Base-by-base conservation (phyloP, 1,139 yeast genomes). In the Eremothecium coryli region DNA sequence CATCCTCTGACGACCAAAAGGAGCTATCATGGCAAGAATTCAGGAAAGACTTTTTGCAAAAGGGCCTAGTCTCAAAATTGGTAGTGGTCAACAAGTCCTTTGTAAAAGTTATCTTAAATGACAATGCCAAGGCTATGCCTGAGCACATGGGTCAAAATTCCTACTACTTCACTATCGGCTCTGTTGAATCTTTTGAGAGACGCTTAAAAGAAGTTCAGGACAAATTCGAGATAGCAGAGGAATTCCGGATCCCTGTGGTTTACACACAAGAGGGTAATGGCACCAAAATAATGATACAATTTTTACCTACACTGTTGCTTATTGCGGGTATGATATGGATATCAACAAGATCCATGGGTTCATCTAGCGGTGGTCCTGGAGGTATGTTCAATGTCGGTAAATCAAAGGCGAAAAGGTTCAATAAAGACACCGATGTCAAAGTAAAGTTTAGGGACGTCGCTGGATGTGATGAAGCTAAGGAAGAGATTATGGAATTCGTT, bases 401-500 rank as follows among this genome's bases (percentile, higher is more conserved):
- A 52, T 73, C 79, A 6, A 78, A 76, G 47, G 86, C 86, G 2
- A 77, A 76, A 50, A 63, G 72, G 39, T 79, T 79, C 54, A 78
- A 79, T 50, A 77, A 74, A 41, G 86, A 79, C 45, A 73, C 76
- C 4, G 81, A 76, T 37, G 79, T 78, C 2, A 77, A 78, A 49
- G 71, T 79, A 31, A 77, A 74, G 49, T 81, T 81, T 50, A 75
- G 76, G 44, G 90, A 80, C 54, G 90, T 81, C 37, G 93, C 93
- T 2, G 93, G 93, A 21, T 76, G 84, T 56, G 82, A 76, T 47
- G 93, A 81, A 56, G 82, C 88, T 5, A 81, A 81, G 49, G 85
- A 77, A 55, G 93, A 81, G 59, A 78, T 81, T 46, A 78, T 79
- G 86, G 93, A 81, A 56, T 81, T 81, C 60, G 93, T 81, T 30